Percentiles rank a stretch among this genome's conserved stretches.
phyloP scores from a whole-genome alignment of 1,139 yeast species.

The Saccharomyces hybrid region DNA sequence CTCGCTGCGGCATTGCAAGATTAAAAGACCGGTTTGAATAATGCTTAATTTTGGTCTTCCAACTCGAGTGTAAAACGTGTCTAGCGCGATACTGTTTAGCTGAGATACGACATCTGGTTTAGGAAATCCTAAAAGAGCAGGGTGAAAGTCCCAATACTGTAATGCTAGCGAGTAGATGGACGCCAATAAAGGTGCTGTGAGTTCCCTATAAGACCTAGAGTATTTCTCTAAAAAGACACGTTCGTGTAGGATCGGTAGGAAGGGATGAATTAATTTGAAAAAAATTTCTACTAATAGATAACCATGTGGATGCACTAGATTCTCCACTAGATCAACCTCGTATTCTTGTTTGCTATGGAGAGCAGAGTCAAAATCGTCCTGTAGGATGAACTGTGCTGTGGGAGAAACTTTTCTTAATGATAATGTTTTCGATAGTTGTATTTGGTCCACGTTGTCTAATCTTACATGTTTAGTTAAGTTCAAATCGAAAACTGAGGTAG shows the following conservation, averaged over 20 bases:
- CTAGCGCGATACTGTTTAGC: constrained; percentile 50
- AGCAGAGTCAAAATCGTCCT: constrained; percentile 65
- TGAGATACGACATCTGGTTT: constrained; percentile 58
- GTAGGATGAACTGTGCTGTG: constrained; percentile 54
- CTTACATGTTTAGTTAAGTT: constrained; percentile 46
- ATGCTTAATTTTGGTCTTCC: constrained; percentile 73
- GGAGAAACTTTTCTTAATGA: constrained; percentile 62
- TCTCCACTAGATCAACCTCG: constrained; percentile 64
- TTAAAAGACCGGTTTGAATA: constrained; percentile 66
- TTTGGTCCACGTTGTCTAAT: constrained; percentile 39
- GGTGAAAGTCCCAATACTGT: constrained; percentile 82
- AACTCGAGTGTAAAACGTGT: constrained; percentile 48
- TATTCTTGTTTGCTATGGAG: constrained; percentile 57
- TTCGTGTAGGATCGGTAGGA: constrained; percentile 69
- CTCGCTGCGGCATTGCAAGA: constrained; percentile 58
- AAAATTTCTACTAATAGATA: constrained; percentile 61
- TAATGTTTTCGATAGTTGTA: constrained; percentile 43
- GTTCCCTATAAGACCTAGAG: constrained; percentile 66
- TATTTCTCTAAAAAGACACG: constrained; percentile 70
- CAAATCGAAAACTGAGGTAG: constrained; percentile 62
- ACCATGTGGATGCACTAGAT: constrained; percentile 70
- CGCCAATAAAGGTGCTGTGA: constrained; percentile 69
- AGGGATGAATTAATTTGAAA: constrained; percentile 69
- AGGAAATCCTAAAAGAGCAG: constrained; percentile 50
- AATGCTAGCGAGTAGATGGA: constrained; percentile 68